Evolutionary conservation across 2,329 filamentous ascomycete species (phyloP).

Genomic region (Aulographum hederae): DNA sequence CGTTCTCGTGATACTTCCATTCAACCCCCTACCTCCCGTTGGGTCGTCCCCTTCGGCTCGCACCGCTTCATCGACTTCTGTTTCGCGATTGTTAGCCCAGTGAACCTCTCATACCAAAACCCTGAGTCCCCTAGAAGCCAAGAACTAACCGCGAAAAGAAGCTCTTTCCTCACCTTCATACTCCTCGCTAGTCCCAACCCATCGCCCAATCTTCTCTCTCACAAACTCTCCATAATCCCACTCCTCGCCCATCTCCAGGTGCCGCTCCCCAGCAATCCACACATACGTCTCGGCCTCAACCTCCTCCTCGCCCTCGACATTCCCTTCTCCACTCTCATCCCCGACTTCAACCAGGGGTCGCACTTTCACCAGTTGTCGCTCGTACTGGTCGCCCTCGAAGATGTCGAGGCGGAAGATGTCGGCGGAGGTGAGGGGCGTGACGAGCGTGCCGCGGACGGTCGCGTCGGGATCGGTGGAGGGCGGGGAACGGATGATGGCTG

Average conservation of each 20-base stretch:
- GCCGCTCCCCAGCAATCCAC: constrained; percentile 23
- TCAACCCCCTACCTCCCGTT: constrained; percentile 24
- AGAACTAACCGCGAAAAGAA: constrained; percentile 3
- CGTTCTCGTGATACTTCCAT: constrained; percentile 23
- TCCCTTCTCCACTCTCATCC: constrained; percentile 7
- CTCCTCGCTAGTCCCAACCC: constrained; percentile 29
- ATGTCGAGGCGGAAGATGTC: constrained; percentile 60
- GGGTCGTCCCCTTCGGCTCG: constrained; percentile 17
- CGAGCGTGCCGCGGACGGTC: constrained; percentile 53
- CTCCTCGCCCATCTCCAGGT: constrained; percentile 53
- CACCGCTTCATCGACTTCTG: constrained; percentile 27
- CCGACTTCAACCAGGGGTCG: constrained; percentile 16
- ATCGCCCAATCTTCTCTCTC: constrained; percentile 48
- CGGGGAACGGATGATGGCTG: constrained; percentile 44
- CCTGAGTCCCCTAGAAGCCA: no score
- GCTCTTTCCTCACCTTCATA: constrained; percentile 21
- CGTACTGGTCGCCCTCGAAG: constrained; percentile 69
- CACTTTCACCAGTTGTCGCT: constrained; percentile 30
- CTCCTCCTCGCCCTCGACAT: constrained; percentile 13
- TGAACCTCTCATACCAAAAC: constrained; percentile 1
- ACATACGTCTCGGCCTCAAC: constrained; percentile 32
- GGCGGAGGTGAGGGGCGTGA: constrained; percentile 57
- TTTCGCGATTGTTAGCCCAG: neutral
- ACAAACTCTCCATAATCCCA: constrained; percentile 84
- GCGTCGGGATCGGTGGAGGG: constrained; percentile 10